Evolutionary conservation across 768 basidiomycete species (phyloP).

Genomic region (Russula brevipes): DNA sequence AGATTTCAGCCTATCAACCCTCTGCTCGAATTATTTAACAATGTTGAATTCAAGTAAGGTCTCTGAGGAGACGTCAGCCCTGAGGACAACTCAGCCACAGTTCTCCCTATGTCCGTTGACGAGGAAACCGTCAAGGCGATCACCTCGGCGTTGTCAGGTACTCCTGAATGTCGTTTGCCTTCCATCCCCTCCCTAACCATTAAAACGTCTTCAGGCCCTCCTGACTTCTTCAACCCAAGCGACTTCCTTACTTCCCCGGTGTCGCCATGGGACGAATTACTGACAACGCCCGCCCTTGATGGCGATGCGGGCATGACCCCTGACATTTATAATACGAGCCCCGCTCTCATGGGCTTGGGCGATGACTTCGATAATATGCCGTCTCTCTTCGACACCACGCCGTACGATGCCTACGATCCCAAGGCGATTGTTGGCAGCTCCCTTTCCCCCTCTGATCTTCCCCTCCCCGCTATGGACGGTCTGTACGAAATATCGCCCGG

Average conservation of each 20-base stretch:
- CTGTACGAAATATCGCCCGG: constrained; percentile 49
- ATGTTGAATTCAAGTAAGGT: constrained; percentile 56
- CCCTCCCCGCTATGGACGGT: constrained; percentile 32
- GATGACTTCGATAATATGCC: constrained; percentile 34
- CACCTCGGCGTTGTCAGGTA: constrained; percentile 22
- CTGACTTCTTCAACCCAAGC: constrained; percentile 38
- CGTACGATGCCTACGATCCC: constrained; percentile 14
- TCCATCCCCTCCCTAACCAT: not conserved
- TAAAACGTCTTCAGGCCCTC: constrained; percentile 32
- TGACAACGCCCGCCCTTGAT: constrained; percentile 41
- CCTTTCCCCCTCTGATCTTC: constrained; percentile 16
- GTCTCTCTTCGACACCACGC: constrained; percentile 22
- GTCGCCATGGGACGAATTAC: constrained; percentile 44
- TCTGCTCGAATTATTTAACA: constrained; percentile 60
- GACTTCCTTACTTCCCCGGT: constrained; percentile 46
- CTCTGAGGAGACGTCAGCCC: constrained; percentile 33
- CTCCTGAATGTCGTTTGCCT: not conserved
- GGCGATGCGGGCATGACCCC: constrained; percentile 31
- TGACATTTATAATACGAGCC: constrained; percentile 43
- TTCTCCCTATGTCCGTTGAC: constrained; percentile 15
- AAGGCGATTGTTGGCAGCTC: constrained; percentile 10
- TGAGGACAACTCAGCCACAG: constrained; percentile 25
- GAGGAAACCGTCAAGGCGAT: constrained; percentile 23
- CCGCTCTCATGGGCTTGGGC: constrained; percentile 36
- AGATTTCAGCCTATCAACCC: constrained; percentile 42